Percentiles rank a stretch among this genome's conserved stretches.
Evolutionary conservation across 2,329 filamentous ascomycete species (phyloP).

Genomic region (Diaporthe aspalathi): DNA sequence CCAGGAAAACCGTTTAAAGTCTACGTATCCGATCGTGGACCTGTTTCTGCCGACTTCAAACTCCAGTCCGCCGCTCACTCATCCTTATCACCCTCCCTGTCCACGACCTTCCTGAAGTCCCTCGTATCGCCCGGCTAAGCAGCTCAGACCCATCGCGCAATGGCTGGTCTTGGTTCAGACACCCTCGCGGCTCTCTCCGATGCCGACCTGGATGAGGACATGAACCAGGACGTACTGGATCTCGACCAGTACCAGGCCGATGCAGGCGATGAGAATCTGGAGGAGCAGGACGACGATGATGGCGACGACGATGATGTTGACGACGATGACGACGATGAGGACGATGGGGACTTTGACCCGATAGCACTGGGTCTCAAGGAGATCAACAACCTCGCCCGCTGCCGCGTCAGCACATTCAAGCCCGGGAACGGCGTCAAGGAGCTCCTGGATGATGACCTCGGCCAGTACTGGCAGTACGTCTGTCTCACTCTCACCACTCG

Average conservation of each 20-base stretch:
- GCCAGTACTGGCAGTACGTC: slow-evolving; percentile 81
- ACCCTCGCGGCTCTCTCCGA: slow-evolving; percentile 17
- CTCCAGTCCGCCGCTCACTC: not conserved
- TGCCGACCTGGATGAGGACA: slow-evolving; percentile 28
- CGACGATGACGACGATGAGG: slow-evolving; percentile 31
- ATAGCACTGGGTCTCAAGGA: slow-evolving; percentile 75
- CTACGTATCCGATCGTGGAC: no score
- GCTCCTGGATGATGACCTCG: slow-evolving; percentile 78
- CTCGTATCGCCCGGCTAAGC: not conserved
- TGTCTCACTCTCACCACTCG: not conserved
- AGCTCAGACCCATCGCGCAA: not conserved
- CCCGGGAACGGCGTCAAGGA: slow-evolving; percentile 83
- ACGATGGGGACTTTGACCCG: slow-evolving; percentile 58
- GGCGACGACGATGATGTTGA: slow-evolving; percentile 39
- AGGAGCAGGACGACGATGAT: slow-evolving; percentile 27
- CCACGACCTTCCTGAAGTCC: not conserved
- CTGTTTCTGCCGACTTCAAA: not conserved
- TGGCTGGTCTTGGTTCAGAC: not conserved
- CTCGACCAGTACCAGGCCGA: slow-evolving; percentile 29
- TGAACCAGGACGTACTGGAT: slow-evolving; percentile 27
- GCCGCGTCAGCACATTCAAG: slow-evolving; percentile 85
- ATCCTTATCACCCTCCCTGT: not conserved
- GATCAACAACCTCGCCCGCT: slow-evolving; percentile 85
- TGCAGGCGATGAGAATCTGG: slow-evolving; percentile 23
- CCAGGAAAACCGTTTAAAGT: not conserved